Conservation (phyloP, 164 flowering plant species). For the Brasenia schreberi region DNA sequence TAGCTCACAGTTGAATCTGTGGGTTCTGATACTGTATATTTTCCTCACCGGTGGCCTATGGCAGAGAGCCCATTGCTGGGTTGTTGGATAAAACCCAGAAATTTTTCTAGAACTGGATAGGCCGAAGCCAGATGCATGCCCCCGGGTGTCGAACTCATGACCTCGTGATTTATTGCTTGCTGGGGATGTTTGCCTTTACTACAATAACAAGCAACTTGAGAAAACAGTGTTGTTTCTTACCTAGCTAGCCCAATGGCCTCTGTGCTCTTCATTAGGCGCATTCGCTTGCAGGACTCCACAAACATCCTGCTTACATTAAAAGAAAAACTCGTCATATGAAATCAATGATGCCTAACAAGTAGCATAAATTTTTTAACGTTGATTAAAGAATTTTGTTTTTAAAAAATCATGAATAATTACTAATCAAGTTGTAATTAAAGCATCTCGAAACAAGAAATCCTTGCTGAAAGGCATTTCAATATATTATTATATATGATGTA, state of each 20-base stretch:
- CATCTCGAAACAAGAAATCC: too few relatives aligned
- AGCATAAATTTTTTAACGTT: too few relatives aligned
- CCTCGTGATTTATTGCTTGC: neutral
- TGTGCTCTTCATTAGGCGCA: constrained; percentile 49
- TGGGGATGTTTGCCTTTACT: neutral
- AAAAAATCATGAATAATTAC: too few relatives aligned
- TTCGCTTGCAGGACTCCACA: constrained; percentile 38
- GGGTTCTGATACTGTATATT: too few relatives aligned
- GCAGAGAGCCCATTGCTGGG: too few relatives aligned
- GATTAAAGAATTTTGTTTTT: neutral
- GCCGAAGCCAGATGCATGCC: neutral
- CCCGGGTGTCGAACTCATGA: neutral
- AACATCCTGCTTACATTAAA: constrained; percentile 28
- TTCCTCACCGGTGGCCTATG: too few relatives aligned
- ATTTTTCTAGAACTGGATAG: neutral
- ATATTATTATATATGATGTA: neutral
- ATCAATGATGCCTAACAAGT: neutral
- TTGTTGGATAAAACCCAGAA: neutral
- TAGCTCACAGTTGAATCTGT: too few relatives aligned
- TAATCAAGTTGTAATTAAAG: too few relatives aligned
- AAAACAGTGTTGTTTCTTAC: neutral
- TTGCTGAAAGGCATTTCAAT: too few relatives aligned
- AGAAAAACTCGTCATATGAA: neutral
- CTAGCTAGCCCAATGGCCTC: constrained; percentile 46
- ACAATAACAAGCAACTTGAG: neutral